These are phyloP conservation scores for Lepidopterella palustris DNA, from an alignment of 495 filamentous ascomycete species.

Conservation along the genomic window DNA sequence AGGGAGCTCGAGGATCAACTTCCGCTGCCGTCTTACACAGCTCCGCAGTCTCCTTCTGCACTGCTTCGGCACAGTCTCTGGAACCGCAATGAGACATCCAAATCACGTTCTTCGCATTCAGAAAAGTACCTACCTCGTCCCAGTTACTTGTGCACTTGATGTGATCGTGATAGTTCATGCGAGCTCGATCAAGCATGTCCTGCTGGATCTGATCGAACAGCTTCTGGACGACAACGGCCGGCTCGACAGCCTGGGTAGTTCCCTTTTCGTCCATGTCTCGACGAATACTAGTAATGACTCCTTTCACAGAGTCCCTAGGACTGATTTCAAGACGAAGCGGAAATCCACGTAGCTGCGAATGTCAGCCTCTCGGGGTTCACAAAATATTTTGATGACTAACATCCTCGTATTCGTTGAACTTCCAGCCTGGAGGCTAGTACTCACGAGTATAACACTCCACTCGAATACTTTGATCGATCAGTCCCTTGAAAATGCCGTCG, in stretches of 20 bases:
- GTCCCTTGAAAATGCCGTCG: neutral
- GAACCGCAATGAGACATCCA: constrained; percentile 2
- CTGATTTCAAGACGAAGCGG: constrained; percentile 1
- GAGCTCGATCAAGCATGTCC: constrained; percentile 2
- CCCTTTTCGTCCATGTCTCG: neutral
- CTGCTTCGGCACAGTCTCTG: constrained; percentile 1
- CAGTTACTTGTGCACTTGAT: constrained; percentile 8
- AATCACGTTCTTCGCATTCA: constrained; percentile 7
- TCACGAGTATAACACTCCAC: constrained; percentile 1
- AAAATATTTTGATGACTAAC: too few relatives aligned
- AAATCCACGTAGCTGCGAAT: constrained; percentile 3
- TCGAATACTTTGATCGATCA: neutral
- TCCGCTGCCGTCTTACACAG: neutral
- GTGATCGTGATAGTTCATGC: neutral
- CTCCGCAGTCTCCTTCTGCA: constrained; percentile 1
- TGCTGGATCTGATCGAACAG: constrained; percentile 3
- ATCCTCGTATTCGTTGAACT: constrained; percentile 5
- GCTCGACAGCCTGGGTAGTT: neutral
- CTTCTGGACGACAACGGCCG: neutral
- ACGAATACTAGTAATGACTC: neutral
- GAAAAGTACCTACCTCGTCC: constrained; percentile 5
- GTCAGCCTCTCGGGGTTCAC: too few relatives aligned
- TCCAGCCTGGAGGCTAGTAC: constrained; percentile 6
- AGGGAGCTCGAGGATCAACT: constrained; percentile 4
- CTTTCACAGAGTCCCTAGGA: neutral